Evolutionary conservation across 768 basidiomycete genomes (phyloP), one percentile per base, ranked within the genome.

Genomic region (Cantharellus cinnabarinus): DNA sequence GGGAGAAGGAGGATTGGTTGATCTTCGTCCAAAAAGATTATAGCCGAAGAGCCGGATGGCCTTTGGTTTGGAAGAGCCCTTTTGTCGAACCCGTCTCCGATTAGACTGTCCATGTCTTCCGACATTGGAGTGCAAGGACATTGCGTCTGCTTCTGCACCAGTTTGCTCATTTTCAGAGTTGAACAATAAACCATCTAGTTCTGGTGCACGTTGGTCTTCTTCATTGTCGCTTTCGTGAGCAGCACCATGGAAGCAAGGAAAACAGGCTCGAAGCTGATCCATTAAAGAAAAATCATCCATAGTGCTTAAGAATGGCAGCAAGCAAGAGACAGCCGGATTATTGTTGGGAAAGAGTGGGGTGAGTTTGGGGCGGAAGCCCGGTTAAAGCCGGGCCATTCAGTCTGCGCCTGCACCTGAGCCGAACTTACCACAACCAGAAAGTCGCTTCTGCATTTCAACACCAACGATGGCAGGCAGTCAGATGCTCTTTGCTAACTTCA

Each of bases 401-500:
- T 29, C 20, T 29, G 20, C 20, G 20, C 20, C 20, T 29, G 20
- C 20, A 29, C 20, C 20, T 29, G 20, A 29, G 20, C 20, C 20
- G 20, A 29, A 29, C 20, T 29, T 29, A 29, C 20, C 1, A 29
- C 20, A 29, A 29, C 20, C 20, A 29, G 20, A 29, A 29, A 29
- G 20, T 10, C 44, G 44, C 44, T 48, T 48, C 29, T 1, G 20
- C 20, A 29, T 29, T 29, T 29, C 52, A 34, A 41, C 56, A 10
- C 39, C 42, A 10, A 51, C 5, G 5, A 58, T 50, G 62, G 41
- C 55, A 29, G 77, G 73, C 67, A 58, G 65, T 4, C 61, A 67
- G 52, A 78, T 79, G 82, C 73, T 89, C 50, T 89, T 88, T 64
- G 88, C 88, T 54, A 94, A 91, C 73, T 97, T 97, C 76, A 98